Conservation (phyloP, 768 basidiomycete genomes). For the Lentinula lateritia region DNA sequence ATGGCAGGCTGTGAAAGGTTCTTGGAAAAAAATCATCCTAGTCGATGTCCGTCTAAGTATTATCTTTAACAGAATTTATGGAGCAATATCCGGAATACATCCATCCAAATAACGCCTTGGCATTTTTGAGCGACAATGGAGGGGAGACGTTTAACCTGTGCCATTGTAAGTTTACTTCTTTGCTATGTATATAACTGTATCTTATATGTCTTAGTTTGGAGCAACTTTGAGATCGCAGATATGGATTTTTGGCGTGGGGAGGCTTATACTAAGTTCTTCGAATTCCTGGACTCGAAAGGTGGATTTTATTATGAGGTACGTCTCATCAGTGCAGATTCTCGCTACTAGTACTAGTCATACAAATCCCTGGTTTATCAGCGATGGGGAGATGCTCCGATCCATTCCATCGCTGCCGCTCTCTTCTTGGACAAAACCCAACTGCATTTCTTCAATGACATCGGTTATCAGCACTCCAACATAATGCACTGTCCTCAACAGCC, state of each 20-base stretch:
- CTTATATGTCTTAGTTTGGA: constrained; percentile 36
- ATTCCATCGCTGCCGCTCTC: constrained; percentile 51
- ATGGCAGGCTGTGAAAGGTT: constrained; percentile 49
- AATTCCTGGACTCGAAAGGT: constrained; percentile 55
- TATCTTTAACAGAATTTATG: constrained; percentile 41
- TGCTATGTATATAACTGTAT: background rate
- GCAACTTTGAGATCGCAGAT: constrained; percentile 63
- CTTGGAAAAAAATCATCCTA: background rate
- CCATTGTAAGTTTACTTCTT: constrained; percentile 35
- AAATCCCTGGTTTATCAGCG: constrained; percentile 39
- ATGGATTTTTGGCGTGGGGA: constrained; percentile 64
- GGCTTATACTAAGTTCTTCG: constrained; percentile 62
- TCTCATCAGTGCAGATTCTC: constrained; percentile 23
- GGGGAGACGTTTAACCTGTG: constrained; percentile 46
- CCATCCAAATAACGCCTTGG: constrained; percentile 46
- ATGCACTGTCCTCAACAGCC: constrained; percentile 40
- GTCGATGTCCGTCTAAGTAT: constrained; percentile 3
- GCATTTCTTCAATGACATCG: constrained; percentile 64
- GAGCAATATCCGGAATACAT: constrained; percentile 40
- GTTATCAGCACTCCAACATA: constrained; percentile 61
- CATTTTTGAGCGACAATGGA: constrained; percentile 46
- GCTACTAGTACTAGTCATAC: constrained; percentile 44
- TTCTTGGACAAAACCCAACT: constrained; percentile 47
- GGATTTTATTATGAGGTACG: constrained; percentile 71
- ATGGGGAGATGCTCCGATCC: constrained; percentile 67